Evolutionary conservation across 495 filamentous ascomycete species (phyloP).

Genomic region (Neurospora sp.): DNA sequence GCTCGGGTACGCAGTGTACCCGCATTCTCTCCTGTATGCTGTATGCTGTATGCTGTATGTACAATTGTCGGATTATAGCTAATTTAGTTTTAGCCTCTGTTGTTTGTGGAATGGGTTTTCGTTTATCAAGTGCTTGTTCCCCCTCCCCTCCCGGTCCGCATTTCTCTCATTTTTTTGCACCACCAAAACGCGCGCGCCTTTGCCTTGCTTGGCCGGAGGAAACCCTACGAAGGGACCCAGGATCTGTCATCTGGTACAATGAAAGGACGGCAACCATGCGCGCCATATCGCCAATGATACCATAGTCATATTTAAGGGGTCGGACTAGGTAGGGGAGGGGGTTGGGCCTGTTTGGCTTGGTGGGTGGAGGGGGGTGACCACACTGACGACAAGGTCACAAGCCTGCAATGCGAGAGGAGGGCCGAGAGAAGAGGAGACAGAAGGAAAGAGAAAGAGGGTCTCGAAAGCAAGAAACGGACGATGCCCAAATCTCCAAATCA

Average conservation of each 20-base stretch:
- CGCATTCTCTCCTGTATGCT: background rate
- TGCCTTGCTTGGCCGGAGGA: background rate
- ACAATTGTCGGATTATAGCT: background rate
- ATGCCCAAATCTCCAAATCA: background rate
- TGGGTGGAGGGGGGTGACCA: background rate
- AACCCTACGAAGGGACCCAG: background rate
- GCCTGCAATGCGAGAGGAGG: background rate
- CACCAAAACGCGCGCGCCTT: background rate
- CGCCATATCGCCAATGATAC: background rate
- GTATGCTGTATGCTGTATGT: background rate
- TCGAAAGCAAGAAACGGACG: background rate
- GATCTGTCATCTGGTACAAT: background rate
- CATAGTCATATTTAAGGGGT: background rate
- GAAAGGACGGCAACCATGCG: background rate
- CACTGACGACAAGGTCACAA: background rate
- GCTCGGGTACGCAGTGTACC: background rate
- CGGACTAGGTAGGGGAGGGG: background rate
- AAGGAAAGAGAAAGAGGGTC: background rate
- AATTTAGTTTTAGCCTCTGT: background rate
- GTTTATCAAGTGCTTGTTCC: background rate
- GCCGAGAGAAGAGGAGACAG: background rate
- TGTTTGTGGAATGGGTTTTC: background rate
- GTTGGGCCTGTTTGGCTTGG: background rate
- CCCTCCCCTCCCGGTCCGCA: background rate
- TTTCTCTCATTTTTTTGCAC: too few species aligned